Conservation (phyloP, 2,329 filamentous ascomycete species). For the Fusarium staphyleae region DNA sequence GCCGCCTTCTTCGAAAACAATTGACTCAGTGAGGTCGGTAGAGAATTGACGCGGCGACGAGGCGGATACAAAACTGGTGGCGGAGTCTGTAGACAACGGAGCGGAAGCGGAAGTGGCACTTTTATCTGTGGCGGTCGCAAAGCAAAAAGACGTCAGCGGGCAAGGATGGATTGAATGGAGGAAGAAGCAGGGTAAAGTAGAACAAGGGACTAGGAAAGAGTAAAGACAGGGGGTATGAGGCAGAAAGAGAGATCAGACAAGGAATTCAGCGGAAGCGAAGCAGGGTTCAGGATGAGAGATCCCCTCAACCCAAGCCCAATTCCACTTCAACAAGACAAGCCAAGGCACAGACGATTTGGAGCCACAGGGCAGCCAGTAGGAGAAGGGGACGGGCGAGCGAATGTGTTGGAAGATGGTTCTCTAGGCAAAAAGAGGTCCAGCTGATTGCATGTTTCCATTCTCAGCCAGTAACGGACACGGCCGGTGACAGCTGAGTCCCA, state of each 20-base stretch:
- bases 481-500: constrained; percentile 18
- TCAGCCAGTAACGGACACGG: constrained; percentile 24
- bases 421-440: constrained; percentile 4
- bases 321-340: neutral
- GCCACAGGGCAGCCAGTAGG: constrained; percentile 3
- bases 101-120: constrained; percentile 34
- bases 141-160: constrained; percentile 40
- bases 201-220: constrained; percentile 17
- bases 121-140: constrained; percentile 38
- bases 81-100: constrained; percentile 27
- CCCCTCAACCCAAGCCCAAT: constrained; percentile 25
- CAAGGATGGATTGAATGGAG: constrained; percentile 35
- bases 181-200: constrained; percentile 24
- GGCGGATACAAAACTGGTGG: constrained; percentile 42
- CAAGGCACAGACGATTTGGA: constrained; percentile 17
- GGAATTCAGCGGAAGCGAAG: constrained; percentile 22
- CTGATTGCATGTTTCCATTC: constrained; percentile 17
- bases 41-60: constrained; percentile 57
- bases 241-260: constrained; percentile 29
- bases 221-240: constrained; percentile 19
- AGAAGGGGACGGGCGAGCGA: constrained; percentile 5
- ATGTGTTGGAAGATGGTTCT: constrained; percentile 8
- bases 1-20: constrained; percentile 61
- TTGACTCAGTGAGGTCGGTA: constrained; percentile 59
- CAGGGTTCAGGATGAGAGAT: constrained; percentile 7